Evolutionary conservation across 192 early-diverging fungal genomes (phyloP).

Genomic region (Backusella psychrophila): DNA sequence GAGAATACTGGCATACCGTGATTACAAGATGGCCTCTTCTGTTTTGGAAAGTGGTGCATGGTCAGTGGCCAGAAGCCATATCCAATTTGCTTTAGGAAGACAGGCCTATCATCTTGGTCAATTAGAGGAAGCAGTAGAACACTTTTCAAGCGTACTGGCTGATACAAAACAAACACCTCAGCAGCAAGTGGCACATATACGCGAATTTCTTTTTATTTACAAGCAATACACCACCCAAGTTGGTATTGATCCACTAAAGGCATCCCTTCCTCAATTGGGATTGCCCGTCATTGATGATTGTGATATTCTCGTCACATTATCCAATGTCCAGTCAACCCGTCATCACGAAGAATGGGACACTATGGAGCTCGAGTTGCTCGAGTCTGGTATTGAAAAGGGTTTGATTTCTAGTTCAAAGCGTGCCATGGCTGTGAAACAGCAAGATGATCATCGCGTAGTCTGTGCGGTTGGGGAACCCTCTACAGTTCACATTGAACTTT

Average conservation of each 20-base stretch:
- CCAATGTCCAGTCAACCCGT: conserved; percentile 59
- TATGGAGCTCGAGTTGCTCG: conserved; percentile 66
- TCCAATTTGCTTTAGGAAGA: conserved; percentile 84
- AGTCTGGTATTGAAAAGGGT: conserved; percentile 45
- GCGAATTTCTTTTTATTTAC: conserved; percentile 78
- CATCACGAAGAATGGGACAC: conserved; percentile 62
- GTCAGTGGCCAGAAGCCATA: conserved; percentile 84
- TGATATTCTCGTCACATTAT: conserved; percentile 54
- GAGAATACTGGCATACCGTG: conserved; percentile 75
- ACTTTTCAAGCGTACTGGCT: conserved; percentile 77
- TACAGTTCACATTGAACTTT: conserved; percentile 57
- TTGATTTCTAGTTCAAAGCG: conserved; percentile 29
- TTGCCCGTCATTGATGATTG: conserved; percentile 60
- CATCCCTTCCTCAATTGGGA: conserved; percentile 49
- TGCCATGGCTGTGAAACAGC: conserved; percentile 28
- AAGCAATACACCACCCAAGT: conserved; percentile 46
- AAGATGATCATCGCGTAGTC: conserved; percentile 50
- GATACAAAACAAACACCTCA: conserved; percentile 60
- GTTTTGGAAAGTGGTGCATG: conserved; percentile 63
- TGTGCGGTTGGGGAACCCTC: conserved; percentile 81
- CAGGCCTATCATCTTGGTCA: conserved; percentile 76
- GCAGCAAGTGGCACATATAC: conserved; percentile 67
- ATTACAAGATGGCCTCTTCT: conserved; percentile 62
- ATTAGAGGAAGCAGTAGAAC: conserved; percentile 69
- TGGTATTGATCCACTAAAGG: conserved; percentile 45